phyloP scores from a whole-genome alignment of 2,329 filamentous ascomycete species.

The Fusarium buxicola region DNA sequence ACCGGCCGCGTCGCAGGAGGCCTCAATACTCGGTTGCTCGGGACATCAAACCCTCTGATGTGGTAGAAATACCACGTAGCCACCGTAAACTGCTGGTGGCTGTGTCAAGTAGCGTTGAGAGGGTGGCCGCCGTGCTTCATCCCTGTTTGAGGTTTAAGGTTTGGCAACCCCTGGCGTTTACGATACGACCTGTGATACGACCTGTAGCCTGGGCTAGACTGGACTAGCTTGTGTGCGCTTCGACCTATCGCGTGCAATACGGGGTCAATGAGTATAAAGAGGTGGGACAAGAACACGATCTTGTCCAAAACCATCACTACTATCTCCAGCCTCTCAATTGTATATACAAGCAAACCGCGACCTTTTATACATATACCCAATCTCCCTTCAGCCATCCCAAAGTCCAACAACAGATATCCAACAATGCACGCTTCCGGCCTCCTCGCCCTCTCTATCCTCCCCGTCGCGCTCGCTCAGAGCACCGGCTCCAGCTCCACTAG shows the following conservation, averaged over 20 bases:
- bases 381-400: background rate
- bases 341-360: conserved; percentile 11
- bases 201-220: too few relatives aligned
- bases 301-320: background rate
- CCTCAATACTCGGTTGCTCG: conserved; percentile 21
- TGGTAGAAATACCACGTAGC: conserved; percentile 5
- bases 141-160: conserved; percentile 28
- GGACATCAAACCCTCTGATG: conserved; percentile 33
- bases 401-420: background rate
- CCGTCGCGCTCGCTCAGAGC: conserved; percentile 24
- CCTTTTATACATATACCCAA: background rate
- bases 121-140: conserved; percentile 35
- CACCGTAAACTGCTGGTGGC: conserved; percentile 1
- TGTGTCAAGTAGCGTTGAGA: conserved; percentile 16
- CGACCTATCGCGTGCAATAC: too few relatives aligned
- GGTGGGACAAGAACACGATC: conserved; percentile 2
- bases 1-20: background rate
- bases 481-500: background rate
- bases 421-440: conserved; percentile 34
- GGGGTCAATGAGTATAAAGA: conserved; percentile 21
- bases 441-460: conserved; percentile 27
- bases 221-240: too few relatives aligned
- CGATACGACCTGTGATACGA: background rate
- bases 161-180: conserved; percentile 8
- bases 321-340: background rate